Evolutionary conservation across 1,284 basidiomycete genomes (phyloP), one percentile per base, ranked within the genome.

Genomic region (Cutaneotrichosporon dermatis): DNA sequence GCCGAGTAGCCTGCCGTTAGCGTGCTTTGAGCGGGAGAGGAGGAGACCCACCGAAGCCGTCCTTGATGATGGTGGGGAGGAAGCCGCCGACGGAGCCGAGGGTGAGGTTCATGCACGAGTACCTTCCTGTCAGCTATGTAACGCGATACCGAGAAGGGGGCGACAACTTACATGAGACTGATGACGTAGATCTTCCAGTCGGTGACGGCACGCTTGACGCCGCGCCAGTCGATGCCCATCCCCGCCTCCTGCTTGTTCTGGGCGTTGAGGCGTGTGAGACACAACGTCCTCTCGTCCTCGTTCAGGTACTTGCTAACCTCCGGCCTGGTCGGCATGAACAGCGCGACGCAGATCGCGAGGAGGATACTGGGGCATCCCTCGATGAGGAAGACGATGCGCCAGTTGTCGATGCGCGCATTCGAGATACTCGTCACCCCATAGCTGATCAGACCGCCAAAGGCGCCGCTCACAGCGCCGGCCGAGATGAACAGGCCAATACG

Each of bases 21-120:
- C 12, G n/a, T n/a, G n/a, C n/a, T n/a, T n/a, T n/a, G n/a, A n/a
- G n/a, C n/a, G n/a, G n/a, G n/a, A n/a, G n/a, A n/a, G n/a, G n/a
- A n/a, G n/a, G n/a, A n/a, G n/a, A 25, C 39, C 12, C 39, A 40
- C 39, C 55, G 25, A 57, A 60, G 10, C 66, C 73, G 34, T 25
- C 25, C 61, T 82, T 83, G 62, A 91, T 85, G 68, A 92, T 90
- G 0, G 90, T 92, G 0, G 90, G 90, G 25, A 92, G 78, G 78
- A 92, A 93, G 0, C 89, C 91, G 3, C 86, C 86, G 48, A 89
- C 86, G 3, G 86, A 87, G 8, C 88, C 88, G 2, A 92, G 80
- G 2, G 87, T 86, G 56, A 86, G 83, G 74, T 93, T 93, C 60
- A 81, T 76, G 70, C 90, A 82, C 16, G 52, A 44, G 37, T 55